Evolutionary conservation across 345 rosid species (phyloP).

Genomic region (Salix suchowensis): DNA sequence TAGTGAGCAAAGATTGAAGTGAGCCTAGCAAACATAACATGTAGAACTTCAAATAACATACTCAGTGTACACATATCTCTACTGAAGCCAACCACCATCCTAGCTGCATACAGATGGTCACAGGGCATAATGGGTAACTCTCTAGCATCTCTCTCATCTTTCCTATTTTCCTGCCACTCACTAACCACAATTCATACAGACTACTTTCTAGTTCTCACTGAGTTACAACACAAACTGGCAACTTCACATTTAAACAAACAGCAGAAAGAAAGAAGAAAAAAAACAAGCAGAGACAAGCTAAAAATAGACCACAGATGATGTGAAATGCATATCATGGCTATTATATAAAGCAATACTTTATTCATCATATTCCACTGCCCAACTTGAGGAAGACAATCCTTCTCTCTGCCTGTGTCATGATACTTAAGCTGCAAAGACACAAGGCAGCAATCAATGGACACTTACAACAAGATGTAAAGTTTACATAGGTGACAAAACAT

Average conservation of each 20-base stretch:
- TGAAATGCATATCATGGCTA: not conserved
- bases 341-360: conserved; percentile 44
- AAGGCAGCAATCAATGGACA: not conserved
- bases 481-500: not conserved
- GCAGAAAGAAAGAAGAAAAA: not conserved
- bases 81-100: not conserved
- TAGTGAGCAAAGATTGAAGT: not conserved
- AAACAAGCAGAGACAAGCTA: not conserved
- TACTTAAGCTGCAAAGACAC: conserved; percentile 68
- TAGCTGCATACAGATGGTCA: not conserved
- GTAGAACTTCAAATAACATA: not conserved
- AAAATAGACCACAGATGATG: not conserved
- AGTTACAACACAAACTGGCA: not conserved
- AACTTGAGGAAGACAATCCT: conserved; percentile 81
- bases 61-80: not conserved
- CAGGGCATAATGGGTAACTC: not conserved
- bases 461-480: not conserved
- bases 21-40: not conserved
- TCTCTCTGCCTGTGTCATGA: conserved; percentile 88
- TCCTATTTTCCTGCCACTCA: not conserved
- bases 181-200: not conserved
- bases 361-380: conserved; percentile 99
- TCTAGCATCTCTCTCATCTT: not conserved
- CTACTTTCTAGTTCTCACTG: not conserved
- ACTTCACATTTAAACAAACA: not conserved